Base-by-base conservation (phyloP, 2,329 filamentous ascomycete species). In the Xylariaceae sp. region DNA sequence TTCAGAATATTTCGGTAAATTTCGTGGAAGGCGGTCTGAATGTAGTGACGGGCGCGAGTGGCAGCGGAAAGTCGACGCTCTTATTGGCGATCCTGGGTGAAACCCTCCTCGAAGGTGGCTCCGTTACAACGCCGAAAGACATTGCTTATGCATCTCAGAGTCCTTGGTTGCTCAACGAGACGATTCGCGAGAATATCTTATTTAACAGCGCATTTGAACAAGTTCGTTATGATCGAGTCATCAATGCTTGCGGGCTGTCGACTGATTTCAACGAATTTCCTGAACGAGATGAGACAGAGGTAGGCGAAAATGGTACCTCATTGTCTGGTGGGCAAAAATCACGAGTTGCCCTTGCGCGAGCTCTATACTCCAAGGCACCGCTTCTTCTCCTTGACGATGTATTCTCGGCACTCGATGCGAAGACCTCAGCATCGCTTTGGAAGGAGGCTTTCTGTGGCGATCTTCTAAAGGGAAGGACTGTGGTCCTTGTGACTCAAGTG, bases 321-420 rank as follows among this genome's bases (percentile, higher is more conserved):
- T 58, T 80, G 8, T 78, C 74, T 0, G 76, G 76, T 17, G 76
- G 76, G 0, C 76, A 79, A 47, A 76, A 76, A 48, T 74, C 74
- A 22, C 67, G 76, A 4, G 72, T 80, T 28, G 74, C 76, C 11
- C 56, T 81, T 26, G 78, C 78, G 1, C 66, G 78, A 42, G 73
- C 76, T 6, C 55, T 81, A 1, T 81, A 81, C 55, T 79, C 76
- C 1, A 72, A 72, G 40, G 69, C 77, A 0, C 64, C 73, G 2
- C 63, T 79, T 2, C 61, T 81, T 17, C 62, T 81, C 1, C 67
- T 81, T 1, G 78, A 81, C 47, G 78, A 81, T 43, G 68, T 80
- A 3, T 78, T 81, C 48, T 76, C 77, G 1, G 78, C 78, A 0
- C 64, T 81, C 1, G 78, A 81, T 50, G 69, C 77, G 15, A 77